Conservation (phyloP, 2,329 filamentous ascomycete genomes). For the Trichoderma aggressivum region DNA sequence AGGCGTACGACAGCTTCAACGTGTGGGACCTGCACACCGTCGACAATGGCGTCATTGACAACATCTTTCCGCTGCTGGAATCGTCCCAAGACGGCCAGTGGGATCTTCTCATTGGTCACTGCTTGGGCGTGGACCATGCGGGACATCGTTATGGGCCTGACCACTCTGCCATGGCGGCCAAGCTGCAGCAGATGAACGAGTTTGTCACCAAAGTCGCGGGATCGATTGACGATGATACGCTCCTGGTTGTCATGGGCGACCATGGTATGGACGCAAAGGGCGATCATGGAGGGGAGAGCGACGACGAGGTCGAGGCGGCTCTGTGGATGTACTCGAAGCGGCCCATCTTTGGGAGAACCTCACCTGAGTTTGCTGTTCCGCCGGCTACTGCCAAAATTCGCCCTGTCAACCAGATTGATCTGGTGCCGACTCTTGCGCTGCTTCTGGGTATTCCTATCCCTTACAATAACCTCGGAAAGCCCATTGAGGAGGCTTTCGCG, state of each 20-base stretch:
- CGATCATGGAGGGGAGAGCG: slow-evolving; percentile 96
- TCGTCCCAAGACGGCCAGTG: slow-evolving; percentile 64
- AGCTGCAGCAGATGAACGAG: slow-evolving; percentile 85
- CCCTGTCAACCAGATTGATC: slow-evolving; percentile 81
- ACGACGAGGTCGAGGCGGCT: slow-evolving; percentile 91
- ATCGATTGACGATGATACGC: slow-evolving; percentile 75
- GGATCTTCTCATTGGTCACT: slow-evolving; percentile 95
- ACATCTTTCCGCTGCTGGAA: slow-evolving; percentile 80
- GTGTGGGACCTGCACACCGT: slow-evolving; percentile 97
- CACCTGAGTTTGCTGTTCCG: slow-evolving; percentile 54
- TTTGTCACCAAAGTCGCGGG: slow-evolving; percentile 71
- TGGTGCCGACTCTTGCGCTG: slow-evolving; percentile 87
- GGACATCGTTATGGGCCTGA: slow-evolving; percentile 94
- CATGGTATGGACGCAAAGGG: slow-evolving; percentile 98
- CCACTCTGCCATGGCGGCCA: slow-evolving; percentile 86
- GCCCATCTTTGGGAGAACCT: slow-evolving; percentile 75
- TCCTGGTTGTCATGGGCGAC: slow-evolving; percentile 96
- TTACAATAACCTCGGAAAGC: slow-evolving; percentile 89
- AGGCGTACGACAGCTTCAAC: slow-evolving; percentile 93
- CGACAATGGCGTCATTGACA: slow-evolving; percentile 88
- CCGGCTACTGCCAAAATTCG: slow-evolving; percentile 72
- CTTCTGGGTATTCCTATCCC: slow-evolving; percentile 89
- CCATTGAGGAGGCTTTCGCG: slow-evolving; percentile 90
- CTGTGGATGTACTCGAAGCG: slow-evolving; percentile 98
- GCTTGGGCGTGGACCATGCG: slow-evolving; percentile 92